Evolutionary conservation across 352 stramenopile species (phyloP).

Genomic region (Phytophthora kernoviae): DNA sequence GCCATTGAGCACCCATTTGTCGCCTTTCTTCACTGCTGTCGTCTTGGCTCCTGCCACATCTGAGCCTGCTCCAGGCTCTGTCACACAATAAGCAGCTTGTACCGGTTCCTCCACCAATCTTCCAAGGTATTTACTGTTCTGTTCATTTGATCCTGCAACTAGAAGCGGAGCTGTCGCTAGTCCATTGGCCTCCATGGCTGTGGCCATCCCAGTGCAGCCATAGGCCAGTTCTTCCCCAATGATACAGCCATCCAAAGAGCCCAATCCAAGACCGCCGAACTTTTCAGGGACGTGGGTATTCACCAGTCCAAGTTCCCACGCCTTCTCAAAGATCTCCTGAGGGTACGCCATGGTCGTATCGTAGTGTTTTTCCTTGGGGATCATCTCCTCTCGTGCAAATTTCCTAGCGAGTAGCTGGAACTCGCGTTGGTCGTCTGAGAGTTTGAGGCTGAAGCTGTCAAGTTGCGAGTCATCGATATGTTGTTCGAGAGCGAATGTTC

Average conservation of each 20-base stretch:
- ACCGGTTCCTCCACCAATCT: slow-evolving; percentile 81
- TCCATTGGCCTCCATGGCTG: slow-evolving; percentile 91
- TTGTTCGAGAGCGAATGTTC: slow-evolving; percentile 44
- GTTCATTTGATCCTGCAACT: slow-evolving; percentile 77
- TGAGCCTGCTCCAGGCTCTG: slow-evolving; percentile 88
- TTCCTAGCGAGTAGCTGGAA: slow-evolving; percentile 88
- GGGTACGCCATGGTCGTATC: slow-evolving; percentile 89
- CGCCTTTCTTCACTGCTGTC: slow-evolving; percentile 91
- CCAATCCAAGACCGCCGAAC: slow-evolving; percentile 82
- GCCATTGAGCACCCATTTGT: slow-evolving; percentile 94
- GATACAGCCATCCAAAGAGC: slow-evolving; percentile 82
- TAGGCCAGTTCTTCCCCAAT: slow-evolving; percentile 92
- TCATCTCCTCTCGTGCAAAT: slow-evolving; percentile 91
- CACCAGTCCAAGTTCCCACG: slow-evolving; percentile 87
- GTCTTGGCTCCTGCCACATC: slow-evolving; percentile 92
- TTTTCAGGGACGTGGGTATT: slow-evolving; percentile 90
- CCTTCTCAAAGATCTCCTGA: slow-evolving; percentile 88
- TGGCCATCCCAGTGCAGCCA: slow-evolving; percentile 91
- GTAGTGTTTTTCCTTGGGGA: slow-evolving; percentile 83
- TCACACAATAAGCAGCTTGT: slow-evolving; percentile 91
- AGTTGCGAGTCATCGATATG: slow-evolving; percentile 64
- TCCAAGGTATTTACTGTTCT: slow-evolving; percentile 89
- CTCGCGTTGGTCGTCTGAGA: slow-evolving; percentile 88
- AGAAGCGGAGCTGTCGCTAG: slow-evolving; percentile 84
- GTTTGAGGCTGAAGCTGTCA: slow-evolving; percentile 71